Evolutionary conservation across 108 stramenopile species (phyloP).

Genomic region (Mediolabrus comicus): DNA sequence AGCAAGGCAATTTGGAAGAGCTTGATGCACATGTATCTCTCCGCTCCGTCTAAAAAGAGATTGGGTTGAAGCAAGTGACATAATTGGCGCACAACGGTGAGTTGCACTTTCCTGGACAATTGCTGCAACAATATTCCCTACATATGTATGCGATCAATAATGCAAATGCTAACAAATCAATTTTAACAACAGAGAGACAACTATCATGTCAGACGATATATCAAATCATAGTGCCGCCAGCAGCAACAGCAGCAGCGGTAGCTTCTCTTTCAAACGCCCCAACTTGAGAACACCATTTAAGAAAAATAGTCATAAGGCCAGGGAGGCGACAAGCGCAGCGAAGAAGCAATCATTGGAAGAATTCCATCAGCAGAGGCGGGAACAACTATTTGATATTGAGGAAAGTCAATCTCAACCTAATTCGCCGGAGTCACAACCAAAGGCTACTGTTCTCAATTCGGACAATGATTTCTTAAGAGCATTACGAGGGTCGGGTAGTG

Average conservation of each 20-base stretch:
- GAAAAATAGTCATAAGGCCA: not conserved
- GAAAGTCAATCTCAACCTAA: not conserved
- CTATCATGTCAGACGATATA: not conserved
- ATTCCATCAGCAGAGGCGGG: not conserved
- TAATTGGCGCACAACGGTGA: too few species aligned
- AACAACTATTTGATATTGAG: not conserved
- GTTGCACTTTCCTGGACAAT: too few species aligned
- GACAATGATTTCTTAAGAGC: slow-evolving; percentile 25
- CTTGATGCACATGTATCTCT: too few species aligned
- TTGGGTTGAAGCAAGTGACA: too few species aligned
- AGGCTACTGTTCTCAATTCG: not conserved
- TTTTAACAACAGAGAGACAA: too few species aligned
- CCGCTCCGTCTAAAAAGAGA: too few species aligned
- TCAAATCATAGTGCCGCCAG: not conserved
- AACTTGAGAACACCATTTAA: not conserved
- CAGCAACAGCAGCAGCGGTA: not conserved
- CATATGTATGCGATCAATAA: too few species aligned
- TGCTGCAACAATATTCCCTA: too few species aligned
- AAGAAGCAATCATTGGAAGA: not conserved
- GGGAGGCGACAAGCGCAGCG: not conserved
- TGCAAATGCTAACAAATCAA: too few species aligned
- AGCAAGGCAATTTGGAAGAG: too few species aligned
- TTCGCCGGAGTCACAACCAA: not conserved
- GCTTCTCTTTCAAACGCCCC: not conserved
- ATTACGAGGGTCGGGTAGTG: slow-evolving; percentile 16